phyloP scores from a whole-genome alignment of 2,329 filamentous ascomycete genomes.

The Plenodomus biglobosus region DNA sequence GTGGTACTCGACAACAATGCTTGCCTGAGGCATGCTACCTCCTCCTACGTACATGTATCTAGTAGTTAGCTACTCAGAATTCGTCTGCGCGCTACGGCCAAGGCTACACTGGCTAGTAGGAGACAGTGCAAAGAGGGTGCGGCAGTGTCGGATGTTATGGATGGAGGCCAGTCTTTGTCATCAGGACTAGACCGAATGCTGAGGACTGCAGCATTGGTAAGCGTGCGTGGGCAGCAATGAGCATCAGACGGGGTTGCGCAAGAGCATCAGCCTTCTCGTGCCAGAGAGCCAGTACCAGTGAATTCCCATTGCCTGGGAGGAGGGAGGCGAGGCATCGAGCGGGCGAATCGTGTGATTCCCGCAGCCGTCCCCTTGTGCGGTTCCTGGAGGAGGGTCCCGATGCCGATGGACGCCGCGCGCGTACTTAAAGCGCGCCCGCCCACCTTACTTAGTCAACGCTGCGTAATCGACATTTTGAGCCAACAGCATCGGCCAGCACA shows the following conservation, averaged over 20 bases:
- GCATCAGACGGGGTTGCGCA: slow-evolving; percentile 9
- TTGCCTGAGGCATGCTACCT: no score
- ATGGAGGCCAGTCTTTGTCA: no score
- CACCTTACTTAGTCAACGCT: slow-evolving; percentile 23
- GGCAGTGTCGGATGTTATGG: no score
- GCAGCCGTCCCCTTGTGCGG: not conserved
- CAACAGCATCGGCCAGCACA: slow-evolving; percentile 18
- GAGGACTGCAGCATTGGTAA: slow-evolving; percentile 23
- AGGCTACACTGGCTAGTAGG: no score
- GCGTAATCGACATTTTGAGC: slow-evolving; percentile 20
- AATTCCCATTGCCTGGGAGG: not conserved
- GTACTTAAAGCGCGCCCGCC: slow-evolving; percentile 15
- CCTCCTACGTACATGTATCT: no score
- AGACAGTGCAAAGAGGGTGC: no score
- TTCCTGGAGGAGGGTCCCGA: slow-evolving; percentile 6
- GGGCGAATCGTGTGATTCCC: not conserved
- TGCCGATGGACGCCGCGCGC: slow-evolving; percentile 2
- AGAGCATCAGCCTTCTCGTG: slow-evolving; percentile 7
- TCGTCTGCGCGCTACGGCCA: no score
- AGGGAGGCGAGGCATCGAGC: not conserved
- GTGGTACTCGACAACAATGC: no score
- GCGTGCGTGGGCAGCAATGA: slow-evolving; percentile 15
- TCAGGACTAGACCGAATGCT: slow-evolving; percentile 3
- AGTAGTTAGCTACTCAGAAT: no score
- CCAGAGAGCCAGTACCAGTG: slow-evolving; percentile 21